Conservation (phyloP, 345 rosid genomes). For the Gossypium sturtianum region DNA sequence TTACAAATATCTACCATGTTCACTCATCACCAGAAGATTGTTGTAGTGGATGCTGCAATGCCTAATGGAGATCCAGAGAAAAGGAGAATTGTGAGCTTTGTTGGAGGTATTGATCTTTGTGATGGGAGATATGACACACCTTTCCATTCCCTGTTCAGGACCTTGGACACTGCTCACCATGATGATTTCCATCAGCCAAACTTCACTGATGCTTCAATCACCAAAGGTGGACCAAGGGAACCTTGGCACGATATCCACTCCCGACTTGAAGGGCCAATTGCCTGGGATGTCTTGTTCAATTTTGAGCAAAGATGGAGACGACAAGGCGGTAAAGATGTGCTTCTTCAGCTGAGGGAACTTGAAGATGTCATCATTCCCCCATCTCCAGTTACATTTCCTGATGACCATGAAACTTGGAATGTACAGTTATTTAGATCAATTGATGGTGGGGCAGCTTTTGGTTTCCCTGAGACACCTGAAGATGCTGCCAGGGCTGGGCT, state of each 20-base stretch:
- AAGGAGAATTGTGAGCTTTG: slow-evolving; percentile 88
- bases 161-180: slow-evolving; percentile 88
- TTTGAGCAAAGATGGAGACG: slow-evolving; percentile 95
- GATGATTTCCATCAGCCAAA: slow-evolving; percentile 99
- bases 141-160: slow-evolving; percentile 93
- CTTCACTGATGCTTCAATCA: slow-evolving; percentile 66
- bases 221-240: slow-evolving; percentile 97
- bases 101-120: slow-evolving; percentile 97
- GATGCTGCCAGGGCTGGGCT: slow-evolving; percentile 94
- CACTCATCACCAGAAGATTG: slow-evolving; percentile 98
- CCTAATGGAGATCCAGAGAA: slow-evolving; percentile 53
- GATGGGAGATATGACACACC: slow-evolving; percentile 94
- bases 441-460: slow-evolving; percentile 98
- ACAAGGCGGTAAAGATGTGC: slow-evolving; percentile 89
- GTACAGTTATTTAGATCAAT: slow-evolving; percentile 95
- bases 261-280: slow-evolving; percentile 92
- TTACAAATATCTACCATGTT: slow-evolving; percentile 88
- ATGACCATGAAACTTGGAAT: slow-evolving; percentile 85
- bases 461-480: slow-evolving; percentile 94
- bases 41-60: slow-evolving; percentile 76
- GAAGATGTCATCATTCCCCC: slow-evolving; percentile 73
- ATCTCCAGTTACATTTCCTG: slow-evolving; percentile 68
- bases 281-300: slow-evolving; percentile 93
- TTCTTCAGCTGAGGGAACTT: slow-evolving; percentile 77
- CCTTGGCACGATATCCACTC: slow-evolving; percentile 99